Base-by-base conservation (phyloP, 1,139 yeast species). In the Diutina sp. region DNA sequence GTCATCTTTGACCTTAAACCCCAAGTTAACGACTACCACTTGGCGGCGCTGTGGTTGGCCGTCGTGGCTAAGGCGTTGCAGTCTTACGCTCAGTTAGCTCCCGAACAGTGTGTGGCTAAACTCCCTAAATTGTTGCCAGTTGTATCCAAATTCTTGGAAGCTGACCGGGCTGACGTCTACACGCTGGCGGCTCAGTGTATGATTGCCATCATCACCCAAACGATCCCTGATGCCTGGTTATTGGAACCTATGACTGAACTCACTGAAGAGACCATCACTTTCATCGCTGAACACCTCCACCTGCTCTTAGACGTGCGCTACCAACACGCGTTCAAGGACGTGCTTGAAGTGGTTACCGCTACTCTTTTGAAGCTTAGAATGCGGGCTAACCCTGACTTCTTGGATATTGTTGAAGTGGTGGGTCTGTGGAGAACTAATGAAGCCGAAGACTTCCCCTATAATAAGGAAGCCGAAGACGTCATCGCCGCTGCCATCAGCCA, bases 41-140 rank as follows among this genome's bases (percentile, higher is more conserved):
- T 93, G 62, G 90, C 95, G 16, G 97, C 95, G 18, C 82, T 97
- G 9, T 93, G 99, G 99, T 79, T 90, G 56, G 96, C 97, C 0
- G 96, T 90, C 30, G 80, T 93, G 48, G 95, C 97, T 7, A 90
- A 90, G 65, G 96, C 95, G 54, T 76, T 87, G 60, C 83, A 83
- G 56, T 79, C 91, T 6, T 89, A 83, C 66, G 74, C 91, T 16
- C 68, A 70, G 18, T 74, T 86, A 60, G 82, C 85, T 60, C 83
- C 90, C 1, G 66, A 74, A 38, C 71, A 74, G 46, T 84, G 90
- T 58, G 66, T 90, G 54, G 64, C 70, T 28, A 82, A 79, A 61
- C 68, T 88, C 21, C 85, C 87, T 2, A 71, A 71, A 21, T 72
- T 87, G 30, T 77, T 90, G 60, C 78, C 79, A 28, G 71, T 79